Conservation (phyloP, 371 early-diverging fungal genomes). For the Homolaphlyctis polyrhiza region DNA sequence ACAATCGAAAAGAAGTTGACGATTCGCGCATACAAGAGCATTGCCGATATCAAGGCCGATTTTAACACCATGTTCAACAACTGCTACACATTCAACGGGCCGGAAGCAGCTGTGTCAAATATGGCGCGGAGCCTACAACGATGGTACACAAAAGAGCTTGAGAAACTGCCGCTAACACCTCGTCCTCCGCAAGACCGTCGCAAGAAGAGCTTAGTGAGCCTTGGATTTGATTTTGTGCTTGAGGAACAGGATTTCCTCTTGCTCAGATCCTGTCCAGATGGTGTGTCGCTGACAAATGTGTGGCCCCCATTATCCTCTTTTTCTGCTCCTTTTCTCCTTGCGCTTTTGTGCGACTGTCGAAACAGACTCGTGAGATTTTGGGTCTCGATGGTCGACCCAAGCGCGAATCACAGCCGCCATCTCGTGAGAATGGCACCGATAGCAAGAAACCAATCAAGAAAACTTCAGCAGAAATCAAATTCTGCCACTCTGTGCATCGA, state of each 20-base stretch:
- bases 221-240: too few species aligned
- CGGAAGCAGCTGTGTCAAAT: slow-evolving; percentile 66
- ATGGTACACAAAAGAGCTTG: slow-evolving; percentile 64
- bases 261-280: too few species aligned
- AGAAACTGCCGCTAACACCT: slow-evolving; percentile 56
- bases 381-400: slow-evolving; percentile 28
- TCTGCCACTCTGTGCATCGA: slow-evolving; percentile 61
- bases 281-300: background rate
- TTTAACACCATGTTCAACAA: slow-evolving; percentile 78
- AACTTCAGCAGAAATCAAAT: slow-evolving; percentile 28
- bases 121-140: slow-evolving; percentile 69
- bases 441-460: slow-evolving; percentile 4
- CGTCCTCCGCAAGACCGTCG: background rate
- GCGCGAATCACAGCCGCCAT: slow-evolving; percentile 28
- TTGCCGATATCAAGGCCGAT: slow-evolving; percentile 70
- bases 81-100: slow-evolving; percentile 89
- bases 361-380: slow-evolving; percentile 4
- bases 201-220: background rate
- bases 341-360: slow-evolving; percentile 4
- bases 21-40: slow-evolving; percentile 49
- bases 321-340: too few species aligned
- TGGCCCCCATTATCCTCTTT: too few species aligned
- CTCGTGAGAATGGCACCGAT: background rate
- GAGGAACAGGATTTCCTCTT: too few species aligned
- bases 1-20: slow-evolving; percentile 83